Base-by-base conservation (phyloP, 805 yeast genomes). In the Pichia californica region DNA sequence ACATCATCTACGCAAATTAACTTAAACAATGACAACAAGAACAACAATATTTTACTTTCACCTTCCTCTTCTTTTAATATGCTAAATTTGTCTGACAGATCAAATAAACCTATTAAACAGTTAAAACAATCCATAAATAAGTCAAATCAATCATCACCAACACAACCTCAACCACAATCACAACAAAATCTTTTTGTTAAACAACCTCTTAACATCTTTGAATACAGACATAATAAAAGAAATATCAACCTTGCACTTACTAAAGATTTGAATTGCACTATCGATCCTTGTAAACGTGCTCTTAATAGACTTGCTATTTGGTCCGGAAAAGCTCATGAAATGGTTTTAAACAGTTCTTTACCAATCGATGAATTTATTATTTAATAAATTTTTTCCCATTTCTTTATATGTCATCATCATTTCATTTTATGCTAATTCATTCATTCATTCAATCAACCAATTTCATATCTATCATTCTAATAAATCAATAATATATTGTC, bases 301-400 rank as follows among this genome's bases (percentile, higher is more conserved):
- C 41, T 62, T 31, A 62, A 61, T 33, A 58, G 52, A 36, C 49
- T 61, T 25, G 63, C 67, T 7, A 40, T 62, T 16, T 53, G 59
- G 41, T 54, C 57, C 20, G 66, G 66, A 9, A 58, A 54, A 36
- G 58, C 55, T 20, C 47, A 52, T 20, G 62, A 61, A 43, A 60
- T 62, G 67, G 58, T 61, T 18, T 54, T 52, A 27, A 43, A 49
- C 34, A 45, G 45, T 21, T 27, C 42, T 11, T 25, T 39, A 21
- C 31, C 39, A 19, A 21, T 43, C 14, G 41, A 39, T 21, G 47
- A 40, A 14, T 43, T 43, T 15, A 27, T 43, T 15, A 38, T 45
- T 15, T 45, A 23, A 36, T 14, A 14, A 18, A 31, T 29, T 16
- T 7, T 25, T 5, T 9, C 15, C n/a, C 14, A 10, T 28, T 19